Evolutionary conservation across 2,329 filamentous ascomycete species (phyloP).

Genomic region (Aspergillus candidus): DNA sequence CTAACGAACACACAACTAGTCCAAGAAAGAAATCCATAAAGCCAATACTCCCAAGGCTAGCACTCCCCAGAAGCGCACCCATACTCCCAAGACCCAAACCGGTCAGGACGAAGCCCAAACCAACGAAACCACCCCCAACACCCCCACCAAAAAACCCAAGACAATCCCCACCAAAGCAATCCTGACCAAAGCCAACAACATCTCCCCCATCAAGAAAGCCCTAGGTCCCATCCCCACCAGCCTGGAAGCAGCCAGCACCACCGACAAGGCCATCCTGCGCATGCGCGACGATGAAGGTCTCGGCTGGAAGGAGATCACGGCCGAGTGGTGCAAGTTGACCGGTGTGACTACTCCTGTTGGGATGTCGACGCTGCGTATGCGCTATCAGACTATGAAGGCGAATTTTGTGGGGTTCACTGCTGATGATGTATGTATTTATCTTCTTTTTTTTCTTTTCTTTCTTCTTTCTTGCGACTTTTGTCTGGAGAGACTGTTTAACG

Average conservation of each 20-base stretch:
- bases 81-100: not conserved
- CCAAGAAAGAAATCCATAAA: not conserved
- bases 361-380: slow-evolving; percentile 31
- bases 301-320: slow-evolving; percentile 23
- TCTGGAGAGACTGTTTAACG: too few relatives aligned
- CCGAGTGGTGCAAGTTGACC: slow-evolving; percentile 20
- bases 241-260: slow-evolving; percentile 12
- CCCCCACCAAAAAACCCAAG: slow-evolving; percentile 14
- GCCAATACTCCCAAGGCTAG: too few relatives aligned
- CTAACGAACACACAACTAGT: not conserved
- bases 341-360: slow-evolving; percentile 24
- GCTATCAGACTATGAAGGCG: slow-evolving; percentile 35
- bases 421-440: slow-evolving; percentile 28
- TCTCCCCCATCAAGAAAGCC: slow-evolving; percentile 2
- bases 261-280: slow-evolving; percentile 23
- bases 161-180: not conserved
- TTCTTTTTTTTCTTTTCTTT: not conserved
- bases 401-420: slow-evolving; percentile 33
- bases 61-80: not conserved
- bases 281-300: slow-evolving; percentile 23
- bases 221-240: slow-evolving; percentile 19
- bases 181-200: not conserved
- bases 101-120: not conserved
- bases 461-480: not conserved
- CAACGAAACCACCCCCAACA: slow-evolving; percentile 13